Conservation (phyloP, 768 basidiomycete species). For the Pholiota conissans region DNA sequence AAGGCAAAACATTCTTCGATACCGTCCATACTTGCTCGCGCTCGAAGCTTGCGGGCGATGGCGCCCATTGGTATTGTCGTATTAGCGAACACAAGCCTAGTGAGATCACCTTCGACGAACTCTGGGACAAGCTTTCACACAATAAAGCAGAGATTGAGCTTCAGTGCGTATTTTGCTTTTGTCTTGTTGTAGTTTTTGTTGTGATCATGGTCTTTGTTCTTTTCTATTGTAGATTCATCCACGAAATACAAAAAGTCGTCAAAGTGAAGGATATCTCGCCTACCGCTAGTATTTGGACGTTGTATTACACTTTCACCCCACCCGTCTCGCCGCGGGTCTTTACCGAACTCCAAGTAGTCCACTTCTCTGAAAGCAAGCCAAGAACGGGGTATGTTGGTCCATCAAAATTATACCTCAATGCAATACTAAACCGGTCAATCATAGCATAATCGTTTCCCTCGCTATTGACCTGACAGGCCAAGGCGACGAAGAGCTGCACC, state of each 20-base stretch:
- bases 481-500: slow-evolving; percentile 54
- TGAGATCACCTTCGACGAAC: slow-evolving; percentile 72
- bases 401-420: slow-evolving; percentile 7
- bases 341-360: slow-evolving; percentile 68
- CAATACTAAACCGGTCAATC: too few species aligned
- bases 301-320: slow-evolving; percentile 72
- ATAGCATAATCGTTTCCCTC: slow-evolving; percentile 61
- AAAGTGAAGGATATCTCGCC: slow-evolving; percentile 63
- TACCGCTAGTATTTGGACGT: slow-evolving; percentile 66
- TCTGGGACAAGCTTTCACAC: slow-evolving; percentile 68
- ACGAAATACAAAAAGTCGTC: slow-evolving; percentile 61
- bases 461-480: slow-evolving; percentile 61
- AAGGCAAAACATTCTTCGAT: slow-evolving; percentile 57
- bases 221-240: slow-evolving; percentile 56
- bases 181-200: background rate
- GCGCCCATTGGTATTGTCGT: slow-evolving; percentile 68
- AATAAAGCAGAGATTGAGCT: slow-evolving; percentile 71
- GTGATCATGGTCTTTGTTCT: background rate
- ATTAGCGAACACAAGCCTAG: slow-evolving; percentile 61
- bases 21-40: slow-evolving; percentile 56
- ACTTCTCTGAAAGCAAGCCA: slow-evolving; percentile 48
- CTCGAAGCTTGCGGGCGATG: slow-evolving; percentile 53
- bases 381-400: slow-evolving; percentile 56
- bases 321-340: slow-evolving; percentile 75
- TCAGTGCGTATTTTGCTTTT: slow-evolving; percentile 42